Percentiles rank a stretch among this genome's conserved stretches.
These are phyloP conservation scores for Cystobasidium tubakii DNA, from an alignment of 768 basidiomycete species.

Conservation along the genomic window DNA sequence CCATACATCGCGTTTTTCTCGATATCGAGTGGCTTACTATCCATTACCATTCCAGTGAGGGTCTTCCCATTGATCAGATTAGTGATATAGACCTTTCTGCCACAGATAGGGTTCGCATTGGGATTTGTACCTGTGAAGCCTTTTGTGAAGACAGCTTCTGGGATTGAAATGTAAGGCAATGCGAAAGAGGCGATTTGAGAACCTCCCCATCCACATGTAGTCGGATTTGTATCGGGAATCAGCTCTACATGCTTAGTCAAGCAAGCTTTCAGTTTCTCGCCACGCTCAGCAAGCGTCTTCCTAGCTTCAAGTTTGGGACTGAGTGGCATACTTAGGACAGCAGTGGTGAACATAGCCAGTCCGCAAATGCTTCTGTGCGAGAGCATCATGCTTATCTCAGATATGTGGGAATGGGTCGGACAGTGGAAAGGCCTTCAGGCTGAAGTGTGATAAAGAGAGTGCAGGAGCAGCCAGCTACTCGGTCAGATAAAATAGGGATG, in stretches of 20 bases:
- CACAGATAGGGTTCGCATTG: neutral
- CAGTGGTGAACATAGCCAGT: neutral
- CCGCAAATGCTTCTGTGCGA: neutral
- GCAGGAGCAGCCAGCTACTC: too few species aligned
- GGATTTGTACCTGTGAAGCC: neutral
- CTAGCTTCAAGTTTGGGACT: neutral
- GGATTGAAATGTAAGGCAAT: neutral
- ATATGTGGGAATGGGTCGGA: neutral
- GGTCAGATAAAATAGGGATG: too few species aligned
- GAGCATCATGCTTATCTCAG: neutral
- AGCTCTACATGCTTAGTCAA: neutral
- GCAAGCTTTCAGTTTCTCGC: neutral
- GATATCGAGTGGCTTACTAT: neutral
- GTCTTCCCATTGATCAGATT: neutral
- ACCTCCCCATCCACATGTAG: neutral
- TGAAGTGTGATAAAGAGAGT: too few species aligned
- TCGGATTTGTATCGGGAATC: neutral
- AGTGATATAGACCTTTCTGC: neutral
- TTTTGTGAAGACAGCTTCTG: neutral
- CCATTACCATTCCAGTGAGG: neutral
- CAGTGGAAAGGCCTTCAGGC: too few species aligned
- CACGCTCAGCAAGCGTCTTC: neutral
- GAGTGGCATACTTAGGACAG: neutral
- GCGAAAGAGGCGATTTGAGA: neutral
- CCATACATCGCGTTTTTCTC: too few species aligned